A percentile compares a stretch with the other conserved stretches of the same genome.
phyloP scores from a whole-genome alignment of 208 protist genomes.

The Leishmania amazonensis region DNA sequence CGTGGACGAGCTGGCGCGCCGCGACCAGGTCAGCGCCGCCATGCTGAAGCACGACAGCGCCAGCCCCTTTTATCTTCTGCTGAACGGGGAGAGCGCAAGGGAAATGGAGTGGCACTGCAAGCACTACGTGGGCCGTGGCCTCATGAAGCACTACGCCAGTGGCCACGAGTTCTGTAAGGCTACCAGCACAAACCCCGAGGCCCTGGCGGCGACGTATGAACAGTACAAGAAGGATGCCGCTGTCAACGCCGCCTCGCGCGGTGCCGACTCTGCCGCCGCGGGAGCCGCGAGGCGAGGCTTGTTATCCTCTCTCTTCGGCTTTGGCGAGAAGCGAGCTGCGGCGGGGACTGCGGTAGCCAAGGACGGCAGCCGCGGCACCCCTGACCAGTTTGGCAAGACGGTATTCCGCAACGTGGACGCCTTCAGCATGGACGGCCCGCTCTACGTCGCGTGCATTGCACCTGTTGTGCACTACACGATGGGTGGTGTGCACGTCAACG shows the following conservation, averaged over 20 bases:
- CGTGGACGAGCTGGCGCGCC: conserved; percentile 68
- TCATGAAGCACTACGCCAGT: conserved; percentile 64
- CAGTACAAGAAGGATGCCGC: conserved; percentile 53
- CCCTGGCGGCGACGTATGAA: conserved; percentile 42
- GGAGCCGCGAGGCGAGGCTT: conserved; percentile 23
- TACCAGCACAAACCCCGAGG: conserved; percentile 33
- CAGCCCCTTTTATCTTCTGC: conserved; percentile 66
- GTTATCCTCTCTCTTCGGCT: conserved; percentile 35
- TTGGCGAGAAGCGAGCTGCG: background rate
- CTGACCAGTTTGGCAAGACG: conserved; percentile 86
- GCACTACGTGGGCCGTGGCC: conserved; percentile 79
- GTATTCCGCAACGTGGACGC: conserved; percentile 66
- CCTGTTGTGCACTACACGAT: conserved; percentile 97
- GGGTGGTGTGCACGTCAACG: conserved; percentile 91
- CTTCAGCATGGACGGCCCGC: conserved; percentile 48
- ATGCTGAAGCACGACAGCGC: conserved; percentile 58
- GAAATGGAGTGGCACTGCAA: conserved; percentile 79
- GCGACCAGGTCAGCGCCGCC: conserved; percentile 87
- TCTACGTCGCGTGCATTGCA: conserved; percentile 82
- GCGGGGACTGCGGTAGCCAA: conserved; percentile 1
- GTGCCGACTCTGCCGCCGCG: background rate
- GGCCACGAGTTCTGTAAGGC: conserved; percentile 53
- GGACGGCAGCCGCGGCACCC: conserved; percentile 16
- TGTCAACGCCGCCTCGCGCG: conserved; percentile 27
- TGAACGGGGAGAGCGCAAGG: conserved; percentile 55